Evolutionary conservation across 371 early-diverging fungal species (phyloP).

Genomic region (Spiromyces aspiralis): DNA sequence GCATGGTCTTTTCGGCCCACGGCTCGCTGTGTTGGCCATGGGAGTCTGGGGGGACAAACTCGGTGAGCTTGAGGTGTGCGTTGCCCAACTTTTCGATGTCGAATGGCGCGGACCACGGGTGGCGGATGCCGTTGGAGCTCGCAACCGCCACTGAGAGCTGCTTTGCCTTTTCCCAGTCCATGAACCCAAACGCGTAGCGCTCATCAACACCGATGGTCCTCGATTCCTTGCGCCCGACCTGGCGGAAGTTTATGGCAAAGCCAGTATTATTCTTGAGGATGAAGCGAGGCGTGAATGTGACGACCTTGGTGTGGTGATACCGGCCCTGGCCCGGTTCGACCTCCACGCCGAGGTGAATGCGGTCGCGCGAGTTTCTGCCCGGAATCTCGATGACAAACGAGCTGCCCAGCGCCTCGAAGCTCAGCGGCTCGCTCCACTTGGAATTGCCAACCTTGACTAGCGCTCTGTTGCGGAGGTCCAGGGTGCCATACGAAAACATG

Average conservation of each 20-base stretch:
- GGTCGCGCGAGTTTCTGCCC: neutral
- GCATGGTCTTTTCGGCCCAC: constrained; percentile 17
- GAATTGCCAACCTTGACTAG: constrained; percentile 57
- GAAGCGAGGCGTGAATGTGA: constrained; percentile 84
- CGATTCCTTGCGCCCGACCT: constrained; percentile 19
- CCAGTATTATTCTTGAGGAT: constrained; percentile 67
- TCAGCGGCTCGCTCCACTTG: constrained; percentile 85
- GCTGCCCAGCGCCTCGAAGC: constrained; percentile 91
- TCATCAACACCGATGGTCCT: constrained; percentile 31
- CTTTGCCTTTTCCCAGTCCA: constrained; percentile 41
- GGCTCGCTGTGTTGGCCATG: neutral
- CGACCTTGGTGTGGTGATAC: constrained; percentile 43
- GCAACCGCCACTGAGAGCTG: constrained; percentile 41
- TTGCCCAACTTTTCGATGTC: constrained; percentile 75
- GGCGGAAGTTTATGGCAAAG: constrained; percentile 56
- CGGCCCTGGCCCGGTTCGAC: constrained; percentile 54
- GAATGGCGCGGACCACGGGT: constrained; percentile 77
- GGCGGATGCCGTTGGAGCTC: neutral
- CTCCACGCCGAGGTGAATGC: constrained; percentile 59
- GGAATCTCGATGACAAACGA: constrained; percentile 59
- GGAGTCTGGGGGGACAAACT: neutral
- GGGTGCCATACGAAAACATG: constrained; percentile 85
- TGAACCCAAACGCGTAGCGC: constrained; percentile 49
- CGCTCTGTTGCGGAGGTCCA: constrained; percentile 67
- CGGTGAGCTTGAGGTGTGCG: constrained; percentile 54